phyloP scores from a whole-genome alignment of 306 rosid species.

The Pyrus pyrifolia region DNA sequence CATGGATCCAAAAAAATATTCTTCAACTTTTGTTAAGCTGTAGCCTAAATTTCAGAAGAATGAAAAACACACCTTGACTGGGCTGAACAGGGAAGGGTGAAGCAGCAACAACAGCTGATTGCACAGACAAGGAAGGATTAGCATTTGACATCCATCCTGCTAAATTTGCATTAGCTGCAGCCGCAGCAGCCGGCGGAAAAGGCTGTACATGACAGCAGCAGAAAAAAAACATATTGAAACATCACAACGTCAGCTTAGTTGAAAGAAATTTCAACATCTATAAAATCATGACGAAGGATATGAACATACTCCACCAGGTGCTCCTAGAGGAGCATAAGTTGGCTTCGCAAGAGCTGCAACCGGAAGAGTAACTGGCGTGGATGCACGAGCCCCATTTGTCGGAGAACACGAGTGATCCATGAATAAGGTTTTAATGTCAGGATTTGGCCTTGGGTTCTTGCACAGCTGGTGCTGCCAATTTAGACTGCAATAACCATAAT shows the following conservation, averaged over 20 bases:
- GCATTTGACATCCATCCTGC: constrained; percentile 38
- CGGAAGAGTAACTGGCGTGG: constrained; percentile 19
- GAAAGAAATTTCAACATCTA: not conserved
- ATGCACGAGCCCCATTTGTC: constrained; percentile 18
- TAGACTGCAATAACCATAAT: constrained; percentile 9
- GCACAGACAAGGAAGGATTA: constrained; percentile 33
- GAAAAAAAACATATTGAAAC: constrained; percentile 1
- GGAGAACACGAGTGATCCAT: constrained; percentile 18
- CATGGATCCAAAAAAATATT: not conserved
- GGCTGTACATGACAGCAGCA: constrained; percentile 24
- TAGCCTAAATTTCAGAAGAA: constrained; percentile 2
- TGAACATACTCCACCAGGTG: constrained; percentile 11
- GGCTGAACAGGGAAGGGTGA: constrained; percentile 32
- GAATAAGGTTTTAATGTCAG: constrained; percentile 25
- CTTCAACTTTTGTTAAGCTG: not conserved
- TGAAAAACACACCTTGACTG: constrained; percentile 40
- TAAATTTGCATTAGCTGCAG: constrained; percentile 30
- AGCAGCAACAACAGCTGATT: constrained; percentile 20
- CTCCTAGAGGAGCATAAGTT: constrained; percentile 23
- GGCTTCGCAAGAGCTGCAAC: constrained; percentile 24
- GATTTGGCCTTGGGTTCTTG: constrained; percentile 21
- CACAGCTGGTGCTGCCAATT: constrained; percentile 27
- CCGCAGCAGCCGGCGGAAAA: constrained; percentile 28
- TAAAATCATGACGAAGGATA: not conserved
- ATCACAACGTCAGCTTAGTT: not conserved